These are phyloP conservation scores for Nitzschia sp. DNA, from an alignment of 108 stramenopile species.

Conservation along the genomic window DNA sequence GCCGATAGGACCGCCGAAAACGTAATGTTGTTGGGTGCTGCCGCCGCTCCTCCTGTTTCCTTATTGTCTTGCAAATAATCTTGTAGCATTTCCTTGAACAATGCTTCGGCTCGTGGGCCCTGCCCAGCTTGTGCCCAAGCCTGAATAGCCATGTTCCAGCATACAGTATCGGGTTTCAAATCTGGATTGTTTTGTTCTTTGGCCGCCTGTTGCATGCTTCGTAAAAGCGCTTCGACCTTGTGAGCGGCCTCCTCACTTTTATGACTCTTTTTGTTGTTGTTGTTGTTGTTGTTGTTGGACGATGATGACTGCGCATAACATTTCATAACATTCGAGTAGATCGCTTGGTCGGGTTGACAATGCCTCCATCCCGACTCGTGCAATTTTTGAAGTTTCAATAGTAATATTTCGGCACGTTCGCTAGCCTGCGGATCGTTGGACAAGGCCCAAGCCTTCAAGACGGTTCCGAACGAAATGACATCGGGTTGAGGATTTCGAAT, in stretches of 20 bases:
- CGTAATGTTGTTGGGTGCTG: conserved; percentile 49
- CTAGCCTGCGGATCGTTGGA: conserved; percentile 4
- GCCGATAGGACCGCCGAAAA: conserved; percentile 58
- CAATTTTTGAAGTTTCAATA: conserved; percentile 17
- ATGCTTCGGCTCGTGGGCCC: conserved; percentile 47
- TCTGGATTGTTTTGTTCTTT: conserved; percentile 1
- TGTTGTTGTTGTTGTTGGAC: too few species aligned
- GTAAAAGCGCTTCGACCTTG: conserved; percentile 27
- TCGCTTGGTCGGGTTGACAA: conserved; percentile 22
- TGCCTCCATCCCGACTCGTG: conserved; percentile 5
- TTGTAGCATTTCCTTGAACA: conserved; percentile 35
- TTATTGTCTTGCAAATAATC: background rate
- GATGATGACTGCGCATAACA: conserved; percentile 26
- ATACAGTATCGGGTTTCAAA: conserved; percentile 24
- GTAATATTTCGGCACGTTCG: conserved; percentile 22
- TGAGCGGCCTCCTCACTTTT: conserved; percentile 19
- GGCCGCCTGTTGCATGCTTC: conserved; percentile 18
- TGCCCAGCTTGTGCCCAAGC: conserved; percentile 63
- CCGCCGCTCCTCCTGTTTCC: background rate
- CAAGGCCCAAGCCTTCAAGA: conserved; percentile 25
- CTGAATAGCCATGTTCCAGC: conserved; percentile 52
- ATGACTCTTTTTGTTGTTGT: too few species aligned
- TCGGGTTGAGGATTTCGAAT: conserved; percentile 24
- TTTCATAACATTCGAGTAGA: conserved; percentile 26
- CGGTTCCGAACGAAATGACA: conserved; percentile 22